These are phyloP conservation scores for Cochlearia excelsa DNA, from an alignment of 345 rosid species.

Conservation along the genomic window DNA sequence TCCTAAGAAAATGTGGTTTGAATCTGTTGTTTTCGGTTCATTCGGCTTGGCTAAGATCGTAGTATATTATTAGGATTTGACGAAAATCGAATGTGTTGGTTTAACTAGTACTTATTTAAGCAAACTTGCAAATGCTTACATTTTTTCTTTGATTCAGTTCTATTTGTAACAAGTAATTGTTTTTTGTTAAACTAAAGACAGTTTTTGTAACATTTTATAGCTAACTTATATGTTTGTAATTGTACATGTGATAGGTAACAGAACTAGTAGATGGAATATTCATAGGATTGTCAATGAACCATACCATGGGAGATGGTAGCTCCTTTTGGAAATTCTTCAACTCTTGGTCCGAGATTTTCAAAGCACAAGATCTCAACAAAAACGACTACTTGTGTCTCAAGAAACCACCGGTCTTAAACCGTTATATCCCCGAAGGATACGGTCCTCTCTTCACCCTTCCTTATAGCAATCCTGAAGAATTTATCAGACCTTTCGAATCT, in stretches of 20 bases:
- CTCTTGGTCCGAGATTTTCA: constrained; percentile 62
- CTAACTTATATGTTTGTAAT: constrained; percentile 39
- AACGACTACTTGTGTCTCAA: constrained; percentile 28
- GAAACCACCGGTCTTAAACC: constrained; percentile 43
- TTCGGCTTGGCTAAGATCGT: no score
- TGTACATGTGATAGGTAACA: constrained; percentile 51
- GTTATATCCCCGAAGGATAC: constrained; percentile 59
- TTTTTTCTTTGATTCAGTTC: no score
- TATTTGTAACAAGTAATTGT: no score
- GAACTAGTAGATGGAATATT: constrained; percentile 66
- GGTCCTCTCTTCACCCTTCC: constrained; percentile 52
- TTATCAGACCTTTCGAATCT: constrained; percentile 44
- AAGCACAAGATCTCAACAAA: constrained; percentile 28
- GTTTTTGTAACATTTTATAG: no score
- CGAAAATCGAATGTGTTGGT: no score
- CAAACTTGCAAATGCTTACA: no score
- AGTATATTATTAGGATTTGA: no score
- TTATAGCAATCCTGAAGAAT: constrained; percentile 42
- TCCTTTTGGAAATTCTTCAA: constrained; percentile 71
- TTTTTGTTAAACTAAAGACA: no score
- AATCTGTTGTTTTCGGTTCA: no score
- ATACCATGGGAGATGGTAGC: constrained; percentile 58
- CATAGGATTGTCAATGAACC: constrained; percentile 65
- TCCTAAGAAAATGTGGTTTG: no score
- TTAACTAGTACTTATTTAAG: no score